Conservation (phyloP, 1,284 basidiomycete genomes). For the Schizophyllum commune region DNA sequence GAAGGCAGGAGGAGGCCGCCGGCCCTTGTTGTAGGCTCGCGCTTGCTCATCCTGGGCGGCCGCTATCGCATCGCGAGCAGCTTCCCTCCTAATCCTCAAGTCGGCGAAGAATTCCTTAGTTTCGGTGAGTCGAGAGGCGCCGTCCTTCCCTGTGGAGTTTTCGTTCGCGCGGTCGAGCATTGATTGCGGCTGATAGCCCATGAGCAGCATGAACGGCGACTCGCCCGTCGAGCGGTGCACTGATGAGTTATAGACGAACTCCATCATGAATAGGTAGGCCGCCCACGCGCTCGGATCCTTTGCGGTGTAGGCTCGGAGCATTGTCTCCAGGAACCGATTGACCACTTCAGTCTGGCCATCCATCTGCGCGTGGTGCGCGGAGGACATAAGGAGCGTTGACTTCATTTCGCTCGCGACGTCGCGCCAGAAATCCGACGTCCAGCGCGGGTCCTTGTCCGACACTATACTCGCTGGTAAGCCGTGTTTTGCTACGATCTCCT, state of each 20-base stretch:
- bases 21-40: constrained; percentile 14
- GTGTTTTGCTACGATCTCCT: constrained; percentile 7
- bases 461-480: constrained; percentile 18
- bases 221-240: constrained; percentile 4
- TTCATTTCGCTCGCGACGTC: constrained; percentile 8
- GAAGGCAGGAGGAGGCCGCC: constrained; percentile 9
- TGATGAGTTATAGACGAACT: constrained; percentile 13
- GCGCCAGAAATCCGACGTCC: constrained; percentile 19
- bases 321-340: constrained; percentile 17
- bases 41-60: constrained; percentile 11
- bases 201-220: constrained; percentile 1
- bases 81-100: neutral
- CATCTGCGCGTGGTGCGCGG: constrained; percentile 20
- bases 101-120: neutral
- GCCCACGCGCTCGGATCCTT: constrained; percentile 23
- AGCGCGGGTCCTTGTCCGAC: constrained; percentile 19
- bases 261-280: constrained; percentile 11
- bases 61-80: constrained; percentile 2
- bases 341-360: constrained; percentile 19
- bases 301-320: constrained; percentile 11
- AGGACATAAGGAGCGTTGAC: constrained; percentile 16
- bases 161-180: neutral
- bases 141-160: neutral
- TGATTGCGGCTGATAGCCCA: constrained; percentile 1
- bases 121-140: neutral